A percentile compares a stretch with the other conserved stretches of the same genome.
Conservation (phyloP, 805 yeast genomes). For the Wickerhamomyces queroliae region DNA sequence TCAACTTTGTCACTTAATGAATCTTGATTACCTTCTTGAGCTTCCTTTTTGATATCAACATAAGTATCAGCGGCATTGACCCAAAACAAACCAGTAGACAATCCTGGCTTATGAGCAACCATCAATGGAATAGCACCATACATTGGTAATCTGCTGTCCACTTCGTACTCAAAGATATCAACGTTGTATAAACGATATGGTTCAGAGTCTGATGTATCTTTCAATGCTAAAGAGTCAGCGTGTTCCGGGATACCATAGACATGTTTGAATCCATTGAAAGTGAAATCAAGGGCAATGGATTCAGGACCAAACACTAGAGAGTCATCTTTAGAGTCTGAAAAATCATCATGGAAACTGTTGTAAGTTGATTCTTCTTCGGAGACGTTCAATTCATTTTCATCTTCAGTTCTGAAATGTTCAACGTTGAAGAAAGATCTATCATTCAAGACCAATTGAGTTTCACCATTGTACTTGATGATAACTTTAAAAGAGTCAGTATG, state of each 20-base stretch:
- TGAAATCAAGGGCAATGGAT: conserved; percentile 74
- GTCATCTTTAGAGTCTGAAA: conserved; percentile 63
- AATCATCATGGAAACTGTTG: conserved; percentile 67
- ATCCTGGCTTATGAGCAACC: conserved; percentile 54
- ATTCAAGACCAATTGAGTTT: conserved; percentile 53
- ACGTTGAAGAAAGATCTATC: conserved; percentile 65
- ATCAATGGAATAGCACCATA: conserved; percentile 92
- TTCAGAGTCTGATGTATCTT: conserved; percentile 54
- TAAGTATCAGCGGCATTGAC: conserved; percentile 89
- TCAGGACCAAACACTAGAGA: conserved; percentile 81
- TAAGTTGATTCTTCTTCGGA: conserved; percentile 56
- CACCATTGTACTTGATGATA: conserved; percentile 38
- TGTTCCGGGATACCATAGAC: conserved; percentile 98
- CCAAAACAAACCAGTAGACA: conserved; percentile 83
- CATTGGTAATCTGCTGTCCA: conserved; percentile 81
- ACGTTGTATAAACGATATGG: conserved; percentile 91
- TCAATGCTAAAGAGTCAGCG: conserved; percentile 71
- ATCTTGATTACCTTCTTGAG: conserved; percentile 11
- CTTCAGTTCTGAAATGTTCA: conserved; percentile 69
- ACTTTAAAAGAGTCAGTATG: conserved; percentile 44
- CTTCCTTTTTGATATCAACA: conserved; percentile 55
- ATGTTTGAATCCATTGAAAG: conserved; percentile 51
- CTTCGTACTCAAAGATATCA: conserved; percentile 91
- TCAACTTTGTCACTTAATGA: conserved; percentile 5
- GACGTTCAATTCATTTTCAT: conserved; percentile 34